phyloP scores from a whole-genome alignment of 805 yeast genomes.

The Schizosaccharomyces japonicus region DNA sequence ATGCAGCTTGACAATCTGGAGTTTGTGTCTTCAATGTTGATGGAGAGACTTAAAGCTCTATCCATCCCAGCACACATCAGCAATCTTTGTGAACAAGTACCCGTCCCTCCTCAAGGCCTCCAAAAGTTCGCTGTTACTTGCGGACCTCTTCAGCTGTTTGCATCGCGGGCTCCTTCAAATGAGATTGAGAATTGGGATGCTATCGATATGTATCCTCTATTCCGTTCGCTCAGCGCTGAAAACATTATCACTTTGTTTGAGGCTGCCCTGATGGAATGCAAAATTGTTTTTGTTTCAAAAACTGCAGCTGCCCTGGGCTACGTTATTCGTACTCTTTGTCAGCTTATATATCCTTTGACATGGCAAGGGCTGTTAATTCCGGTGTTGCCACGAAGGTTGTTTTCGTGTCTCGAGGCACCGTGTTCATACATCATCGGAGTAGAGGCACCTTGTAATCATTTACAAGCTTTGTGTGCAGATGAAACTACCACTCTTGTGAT shows the following conservation, averaged over 20 bases:
- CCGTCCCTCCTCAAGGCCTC: neutral
- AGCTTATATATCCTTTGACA: slow-evolving; percentile 8
- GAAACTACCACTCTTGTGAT: slow-evolving; percentile 9
- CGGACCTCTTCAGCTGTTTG: slow-evolving; percentile 6
- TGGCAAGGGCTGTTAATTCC: slow-evolving; percentile 11
- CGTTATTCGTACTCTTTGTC: slow-evolving; percentile 8
- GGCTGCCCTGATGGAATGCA: slow-evolving; percentile 9
- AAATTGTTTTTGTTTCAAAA: slow-evolving; percentile 9
- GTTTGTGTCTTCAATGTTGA: neutral
- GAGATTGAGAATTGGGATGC: slow-evolving; percentile 9
- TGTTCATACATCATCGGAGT: slow-evolving; percentile 11
- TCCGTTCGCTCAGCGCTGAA: slow-evolving; percentile 7
- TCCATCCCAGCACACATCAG: neutral
- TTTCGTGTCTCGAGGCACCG: slow-evolving; percentile 10
- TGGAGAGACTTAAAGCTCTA: neutral
- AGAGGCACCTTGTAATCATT: slow-evolving; percentile 1
- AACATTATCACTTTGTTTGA: slow-evolving; percentile 9
- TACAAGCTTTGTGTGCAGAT: slow-evolving; percentile 4
- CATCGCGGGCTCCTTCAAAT: slow-evolving; percentile 7
- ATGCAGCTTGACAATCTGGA: slow-evolving; percentile 7
- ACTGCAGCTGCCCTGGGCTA: slow-evolving; percentile 8
- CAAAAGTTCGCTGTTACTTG: neutral
- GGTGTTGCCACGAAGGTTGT: slow-evolving; percentile 9
- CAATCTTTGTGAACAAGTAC: neutral
- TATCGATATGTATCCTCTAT: slow-evolving; percentile 10